phyloP scores from a whole-genome alignment of 768 basidiomycete species.

The Leccinellum rugosiceps region DNA sequence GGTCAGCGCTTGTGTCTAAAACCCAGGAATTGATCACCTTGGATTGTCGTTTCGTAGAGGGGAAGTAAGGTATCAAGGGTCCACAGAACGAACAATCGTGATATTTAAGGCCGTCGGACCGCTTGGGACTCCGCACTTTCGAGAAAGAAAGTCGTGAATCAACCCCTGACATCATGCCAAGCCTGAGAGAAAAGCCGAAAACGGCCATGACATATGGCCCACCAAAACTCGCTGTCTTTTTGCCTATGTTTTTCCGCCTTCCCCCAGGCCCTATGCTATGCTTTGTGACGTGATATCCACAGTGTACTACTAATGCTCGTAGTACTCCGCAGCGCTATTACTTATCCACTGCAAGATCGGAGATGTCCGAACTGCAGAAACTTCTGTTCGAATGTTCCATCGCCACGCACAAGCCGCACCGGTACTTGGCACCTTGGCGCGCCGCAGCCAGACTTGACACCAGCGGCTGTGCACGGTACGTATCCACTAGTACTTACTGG shows the following conservation, averaged over 20 bases:
- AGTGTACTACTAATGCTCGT: not conserved
- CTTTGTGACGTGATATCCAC: not conserved
- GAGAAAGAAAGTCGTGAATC: not conserved
- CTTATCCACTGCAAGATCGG: slow-evolving; percentile 1
- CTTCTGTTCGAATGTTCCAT: slow-evolving; percentile 30
- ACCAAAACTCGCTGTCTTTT: not conserved
- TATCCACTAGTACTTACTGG: too few species aligned
- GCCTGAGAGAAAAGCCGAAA: slow-evolving; percentile 2
- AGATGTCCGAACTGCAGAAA: slow-evolving; percentile 11
- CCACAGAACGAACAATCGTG: not conserved
- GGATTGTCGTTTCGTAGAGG: not conserved
- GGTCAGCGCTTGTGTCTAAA: not conserved
- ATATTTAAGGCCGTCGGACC: slow-evolving; percentile 2
- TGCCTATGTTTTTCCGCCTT: not conserved
- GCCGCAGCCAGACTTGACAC: not conserved
- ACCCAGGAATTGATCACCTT: not conserved
- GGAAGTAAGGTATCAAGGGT: not conserved
- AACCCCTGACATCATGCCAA: not conserved
- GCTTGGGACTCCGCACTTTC: not conserved
- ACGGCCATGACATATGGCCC: slow-evolving; percentile 7
- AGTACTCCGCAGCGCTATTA: not conserved
- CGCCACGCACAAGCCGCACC: slow-evolving; percentile 9
- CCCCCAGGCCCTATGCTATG: not conserved
- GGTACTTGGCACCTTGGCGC: not conserved
- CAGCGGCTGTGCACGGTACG: not conserved